These are phyloP conservation scores for Xylariaceae sp. DNA, from an alignment of 2,329 filamentous ascomycete species.

Conservation along the genomic window DNA sequence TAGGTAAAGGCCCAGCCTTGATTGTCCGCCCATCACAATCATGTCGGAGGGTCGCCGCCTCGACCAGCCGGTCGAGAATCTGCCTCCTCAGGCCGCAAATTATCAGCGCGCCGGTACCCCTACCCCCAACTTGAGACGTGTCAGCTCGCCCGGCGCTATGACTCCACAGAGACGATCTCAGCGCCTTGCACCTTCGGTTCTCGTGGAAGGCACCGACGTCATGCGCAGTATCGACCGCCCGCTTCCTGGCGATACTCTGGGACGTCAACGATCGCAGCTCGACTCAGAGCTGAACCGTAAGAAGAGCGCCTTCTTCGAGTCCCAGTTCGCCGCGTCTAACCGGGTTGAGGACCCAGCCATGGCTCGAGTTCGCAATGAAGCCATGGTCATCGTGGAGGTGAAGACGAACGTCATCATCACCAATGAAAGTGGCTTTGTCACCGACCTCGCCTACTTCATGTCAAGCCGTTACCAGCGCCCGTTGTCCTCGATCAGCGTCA, in stretches of 20 bases:
- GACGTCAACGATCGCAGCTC: conserved; percentile 30
- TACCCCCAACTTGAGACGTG: conserved; percentile 14
- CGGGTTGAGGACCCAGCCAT: conserved; percentile 34
- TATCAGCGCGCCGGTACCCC: conserved; percentile 22
- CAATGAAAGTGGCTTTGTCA: conserved; percentile 70
- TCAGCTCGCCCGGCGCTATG: conserved; percentile 4
- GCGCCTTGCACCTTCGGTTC: conserved; percentile 23
- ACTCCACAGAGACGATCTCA: conserved; percentile 28
- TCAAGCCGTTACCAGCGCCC: conserved; percentile 71
- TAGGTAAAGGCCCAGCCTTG: neutral
- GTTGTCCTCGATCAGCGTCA: conserved; percentile 67
- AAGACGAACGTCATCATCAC: conserved; percentile 60
- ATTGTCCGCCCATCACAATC: neutral
- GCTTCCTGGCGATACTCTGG: conserved; percentile 36
- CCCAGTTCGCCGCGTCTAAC: conserved; percentile 36
- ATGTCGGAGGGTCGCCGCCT: conserved; percentile 13
- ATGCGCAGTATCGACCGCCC: conserved; percentile 38
- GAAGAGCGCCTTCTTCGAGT: conserved; percentile 44
- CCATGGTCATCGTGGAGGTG: conserved; percentile 58
- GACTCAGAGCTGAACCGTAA: conserved; percentile 33
- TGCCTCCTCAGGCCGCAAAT: conserved; percentile 1
- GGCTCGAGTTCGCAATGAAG: conserved; percentile 48
- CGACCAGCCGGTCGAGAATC: conserved; percentile 2
- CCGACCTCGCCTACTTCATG: conserved; percentile 66
- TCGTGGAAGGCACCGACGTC: conserved; percentile 35